A percentile compares a stretch with the other conserved stretches of the same genome.
These are phyloP conservation scores for Neonectria punicea DNA, from an alignment of 2,329 filamentous ascomycete species.

Conservation along the genomic window DNA sequence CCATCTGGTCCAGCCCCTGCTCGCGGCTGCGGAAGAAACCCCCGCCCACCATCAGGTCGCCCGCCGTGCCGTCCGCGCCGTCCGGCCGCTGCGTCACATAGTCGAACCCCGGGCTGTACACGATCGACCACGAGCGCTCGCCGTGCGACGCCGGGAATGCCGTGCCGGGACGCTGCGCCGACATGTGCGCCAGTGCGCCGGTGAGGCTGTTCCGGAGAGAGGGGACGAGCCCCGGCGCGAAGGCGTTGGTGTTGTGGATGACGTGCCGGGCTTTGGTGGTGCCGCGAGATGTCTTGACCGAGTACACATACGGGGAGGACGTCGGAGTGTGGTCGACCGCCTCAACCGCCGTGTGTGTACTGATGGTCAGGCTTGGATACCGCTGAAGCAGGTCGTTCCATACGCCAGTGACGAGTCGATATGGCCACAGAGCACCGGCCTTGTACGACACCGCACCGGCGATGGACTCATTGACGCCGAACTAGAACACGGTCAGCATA, in stretches of 20 bases:
- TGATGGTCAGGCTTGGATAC: constrained; percentile 50
- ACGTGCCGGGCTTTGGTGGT: constrained; percentile 59
- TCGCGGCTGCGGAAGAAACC: constrained; percentile 57
- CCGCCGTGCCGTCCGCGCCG: constrained; percentile 39
- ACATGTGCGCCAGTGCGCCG: constrained; percentile 60
- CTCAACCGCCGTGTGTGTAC: constrained; percentile 51
- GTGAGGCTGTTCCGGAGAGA: constrained; percentile 58
- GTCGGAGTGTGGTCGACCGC: constrained; percentile 35
- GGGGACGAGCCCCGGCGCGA: constrained; percentile 62
- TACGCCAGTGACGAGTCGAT: constrained; percentile 58
- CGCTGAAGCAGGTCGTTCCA: constrained; percentile 54
- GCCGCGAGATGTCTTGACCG: constrained; percentile 58
- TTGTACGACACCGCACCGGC: constrained; percentile 56
- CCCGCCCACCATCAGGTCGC: constrained; percentile 66
- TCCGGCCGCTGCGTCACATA: constrained; percentile 61
- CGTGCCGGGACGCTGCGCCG: constrained; percentile 56
- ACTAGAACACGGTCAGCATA: constrained; percentile 36
- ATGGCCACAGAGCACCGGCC: constrained; percentile 63
- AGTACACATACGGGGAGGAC: constrained; percentile 47
- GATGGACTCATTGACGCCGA: constrained; percentile 49
- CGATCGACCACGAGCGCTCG: constrained; percentile 61
- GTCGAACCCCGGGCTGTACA: constrained; percentile 60
- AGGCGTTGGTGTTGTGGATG: constrained; percentile 68
- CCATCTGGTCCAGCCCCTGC: constrained; percentile 58
- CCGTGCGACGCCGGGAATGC: constrained; percentile 46